A percentile compares a stretch with the other conserved stretches of the same genome.
These are phyloP conservation scores for Silene coronaria DNA, from an alignment of 179 eudicot genomes.

Conservation along the genomic window DNA sequence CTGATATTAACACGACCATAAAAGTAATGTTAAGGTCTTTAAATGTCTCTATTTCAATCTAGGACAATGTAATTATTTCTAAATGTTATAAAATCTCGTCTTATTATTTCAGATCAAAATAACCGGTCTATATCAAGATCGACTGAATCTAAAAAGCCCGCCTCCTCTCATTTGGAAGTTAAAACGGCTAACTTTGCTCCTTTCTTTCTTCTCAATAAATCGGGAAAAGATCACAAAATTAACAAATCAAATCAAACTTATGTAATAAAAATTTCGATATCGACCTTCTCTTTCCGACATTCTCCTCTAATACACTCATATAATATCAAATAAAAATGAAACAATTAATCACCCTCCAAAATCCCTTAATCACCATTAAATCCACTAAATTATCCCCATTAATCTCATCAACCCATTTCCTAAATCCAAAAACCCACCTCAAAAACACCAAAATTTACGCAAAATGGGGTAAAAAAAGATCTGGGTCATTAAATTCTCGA, in stretches of 20 bases:
- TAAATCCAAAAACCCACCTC: slow-evolving; percentile 28
- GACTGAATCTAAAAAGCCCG: neutral
- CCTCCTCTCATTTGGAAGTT: neutral
- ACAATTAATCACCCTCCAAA: slow-evolving; percentile 16
- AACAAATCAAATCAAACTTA: neutral
- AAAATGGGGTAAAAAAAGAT: slow-evolving; percentile 45
- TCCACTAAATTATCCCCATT: slow-evolving; percentile 10
- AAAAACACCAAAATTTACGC: slow-evolving; percentile 30
- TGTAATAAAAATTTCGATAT: neutral
- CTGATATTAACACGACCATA: too few species aligned
- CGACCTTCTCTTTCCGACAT: too few species aligned
- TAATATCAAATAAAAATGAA: neutral
- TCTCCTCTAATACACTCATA: too few species aligned
- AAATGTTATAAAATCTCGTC: too few species aligned
- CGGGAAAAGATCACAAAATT: neutral
- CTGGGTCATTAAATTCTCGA: slow-evolving; percentile 33
- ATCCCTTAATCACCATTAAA: slow-evolving; percentile 5
- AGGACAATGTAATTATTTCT: too few species aligned
- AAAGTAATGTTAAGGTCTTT: too few species aligned
- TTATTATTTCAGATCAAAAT: too few species aligned
- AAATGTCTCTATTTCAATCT: too few species aligned
- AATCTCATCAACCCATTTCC: slow-evolving; percentile 18
- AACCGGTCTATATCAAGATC: too few species aligned
- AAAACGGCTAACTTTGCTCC: slow-evolving; percentile 23
- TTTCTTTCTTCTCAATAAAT: neutral